These are phyloP conservation scores for Ilyonectria sp. DNA, from an alignment of 2,329 filamentous ascomycete species.

Conservation along the genomic window DNA sequence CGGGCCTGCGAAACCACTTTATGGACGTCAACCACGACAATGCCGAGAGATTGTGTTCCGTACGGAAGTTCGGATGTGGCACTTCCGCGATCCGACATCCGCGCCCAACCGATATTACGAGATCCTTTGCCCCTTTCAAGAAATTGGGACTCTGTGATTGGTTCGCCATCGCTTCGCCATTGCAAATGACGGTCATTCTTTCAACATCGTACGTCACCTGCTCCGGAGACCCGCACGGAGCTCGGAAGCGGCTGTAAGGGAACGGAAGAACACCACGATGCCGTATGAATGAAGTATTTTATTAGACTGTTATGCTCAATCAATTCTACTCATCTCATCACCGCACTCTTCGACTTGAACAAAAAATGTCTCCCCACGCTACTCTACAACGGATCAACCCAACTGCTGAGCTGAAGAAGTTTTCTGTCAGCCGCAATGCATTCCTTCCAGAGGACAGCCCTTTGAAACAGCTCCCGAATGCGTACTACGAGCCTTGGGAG, in stretches of 20 bases:
- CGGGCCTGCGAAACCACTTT: slow-evolving; percentile 49
- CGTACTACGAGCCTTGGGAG: slow-evolving; percentile 89
- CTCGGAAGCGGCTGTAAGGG: slow-evolving; percentile 15
- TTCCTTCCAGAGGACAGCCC: slow-evolving; percentile 84
- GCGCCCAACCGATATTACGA: background rate
- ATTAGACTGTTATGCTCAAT: slow-evolving; percentile 18
- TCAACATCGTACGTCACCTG: slow-evolving; percentile 5
- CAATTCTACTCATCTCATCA: slow-evolving; percentile 7
- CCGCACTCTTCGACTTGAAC: background rate
- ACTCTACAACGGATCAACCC: slow-evolving; percentile 44
- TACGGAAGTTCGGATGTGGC: slow-evolving; percentile 30
- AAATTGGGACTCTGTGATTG: background rate
- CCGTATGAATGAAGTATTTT: slow-evolving; percentile 11
- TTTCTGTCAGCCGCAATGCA: slow-evolving; percentile 70
- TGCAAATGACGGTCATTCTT: background rate
- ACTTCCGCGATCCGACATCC: slow-evolving; percentile 25
- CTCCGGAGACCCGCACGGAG: slow-evolving; percentile 15
- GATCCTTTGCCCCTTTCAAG: slow-evolving; percentile 24
- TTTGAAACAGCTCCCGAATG: slow-evolving; percentile 73
- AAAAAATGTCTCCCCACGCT: slow-evolving; percentile 61
- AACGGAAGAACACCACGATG: slow-evolving; percentile 5
- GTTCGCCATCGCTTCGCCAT: background rate
- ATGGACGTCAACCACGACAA: slow-evolving; percentile 37
- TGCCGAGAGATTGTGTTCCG: slow-evolving; percentile 1
- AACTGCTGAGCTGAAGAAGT: slow-evolving; percentile 52